Percentiles rank a stretch among this genome's conserved stretches.
Conservation (phyloP, 75 land plant genomes). For the Azolla pinnata region DNA sequence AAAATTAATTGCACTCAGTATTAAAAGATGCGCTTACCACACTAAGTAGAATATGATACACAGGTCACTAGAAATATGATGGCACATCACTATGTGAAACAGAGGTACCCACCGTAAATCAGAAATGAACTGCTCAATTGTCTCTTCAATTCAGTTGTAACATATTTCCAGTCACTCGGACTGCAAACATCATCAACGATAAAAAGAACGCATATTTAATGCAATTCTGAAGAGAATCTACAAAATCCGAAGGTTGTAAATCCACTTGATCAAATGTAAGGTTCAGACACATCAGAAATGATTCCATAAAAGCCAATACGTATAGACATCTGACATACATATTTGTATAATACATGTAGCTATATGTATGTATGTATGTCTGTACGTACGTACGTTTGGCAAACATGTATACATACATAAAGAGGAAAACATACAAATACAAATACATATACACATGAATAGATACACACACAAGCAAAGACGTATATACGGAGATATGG, state of each 20-base stretch:
- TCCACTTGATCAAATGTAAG: not conserved
- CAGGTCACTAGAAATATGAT: not conserved
- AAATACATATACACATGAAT: not conserved
- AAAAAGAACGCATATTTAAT: not conserved
- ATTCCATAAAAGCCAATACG: not conserved
- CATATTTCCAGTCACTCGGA: slow-evolving; percentile 90
- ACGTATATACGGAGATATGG: not conserved
- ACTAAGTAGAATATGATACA: not conserved
- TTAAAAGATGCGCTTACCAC: too few relatives aligned
- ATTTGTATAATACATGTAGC: too few relatives aligned
- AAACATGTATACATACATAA: not conserved
- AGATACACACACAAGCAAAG: not conserved
- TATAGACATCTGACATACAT: slow-evolving; percentile 5
- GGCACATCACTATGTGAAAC: not conserved
- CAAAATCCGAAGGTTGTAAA: not conserved
- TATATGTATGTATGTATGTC: too few relatives aligned
- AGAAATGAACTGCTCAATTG: slow-evolving; percentile 53
- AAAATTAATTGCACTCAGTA: not conserved
- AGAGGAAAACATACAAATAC: not conserved
- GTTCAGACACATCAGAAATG: not conserved
- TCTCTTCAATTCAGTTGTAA: slow-evolving; percentile 57
- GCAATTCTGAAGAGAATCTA: not conserved
- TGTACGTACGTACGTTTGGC: too few relatives aligned
- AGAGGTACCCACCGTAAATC: slow-evolving; percentile 58
- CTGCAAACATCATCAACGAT: slow-evolving; percentile 23